Evolutionary conservation across 371 early-diverging fungal species (phyloP).

Genomic region (Coemansia linderi): DNA sequence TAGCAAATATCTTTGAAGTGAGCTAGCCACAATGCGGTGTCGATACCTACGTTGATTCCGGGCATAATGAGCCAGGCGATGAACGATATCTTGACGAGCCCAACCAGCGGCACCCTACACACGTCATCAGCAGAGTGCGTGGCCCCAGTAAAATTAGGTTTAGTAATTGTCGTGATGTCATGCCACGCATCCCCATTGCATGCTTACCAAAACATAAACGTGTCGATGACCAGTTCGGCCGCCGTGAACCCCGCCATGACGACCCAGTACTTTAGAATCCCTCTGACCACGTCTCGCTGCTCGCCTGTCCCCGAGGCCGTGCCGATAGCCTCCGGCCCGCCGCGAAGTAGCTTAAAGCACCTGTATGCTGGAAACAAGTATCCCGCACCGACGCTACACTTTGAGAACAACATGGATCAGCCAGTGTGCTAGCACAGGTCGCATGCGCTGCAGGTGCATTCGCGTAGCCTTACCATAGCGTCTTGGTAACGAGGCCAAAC

Average conservation of each 20-base stretch:
- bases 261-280: slow-evolving; percentile 49
- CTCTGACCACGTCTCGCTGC: slow-evolving; percentile 41
- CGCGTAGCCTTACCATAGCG: slow-evolving; percentile 32
- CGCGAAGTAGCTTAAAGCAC: slow-evolving; percentile 50
- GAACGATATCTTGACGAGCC: slow-evolving; percentile 39
- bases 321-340: slow-evolving; percentile 46
- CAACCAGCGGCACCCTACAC: slow-evolving; percentile 48
- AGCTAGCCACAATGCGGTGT: background rate
- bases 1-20: background rate
- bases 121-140: slow-evolving; percentile 1
- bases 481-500: slow-evolving; percentile 41
- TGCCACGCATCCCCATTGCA: background rate
- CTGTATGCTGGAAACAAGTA: slow-evolving; percentile 47
- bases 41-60: slow-evolving; percentile 45
- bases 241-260: slow-evolving; percentile 53
- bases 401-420: background rate
- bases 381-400: slow-evolving; percentile 38
- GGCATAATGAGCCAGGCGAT: slow-evolving; percentile 48
- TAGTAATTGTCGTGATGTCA: background rate
- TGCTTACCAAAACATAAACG: slow-evolving; percentile 51
- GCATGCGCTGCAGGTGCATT: background rate
- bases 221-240: slow-evolving; percentile 41
- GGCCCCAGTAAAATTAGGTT: background rate
- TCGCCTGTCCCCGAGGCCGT: background rate
- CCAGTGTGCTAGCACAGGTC: background rate